These are phyloP conservation scores for Jackrogersella multiformis DNA, from an alignment of 495 filamentous ascomycete species.

Conservation along the genomic window DNA sequence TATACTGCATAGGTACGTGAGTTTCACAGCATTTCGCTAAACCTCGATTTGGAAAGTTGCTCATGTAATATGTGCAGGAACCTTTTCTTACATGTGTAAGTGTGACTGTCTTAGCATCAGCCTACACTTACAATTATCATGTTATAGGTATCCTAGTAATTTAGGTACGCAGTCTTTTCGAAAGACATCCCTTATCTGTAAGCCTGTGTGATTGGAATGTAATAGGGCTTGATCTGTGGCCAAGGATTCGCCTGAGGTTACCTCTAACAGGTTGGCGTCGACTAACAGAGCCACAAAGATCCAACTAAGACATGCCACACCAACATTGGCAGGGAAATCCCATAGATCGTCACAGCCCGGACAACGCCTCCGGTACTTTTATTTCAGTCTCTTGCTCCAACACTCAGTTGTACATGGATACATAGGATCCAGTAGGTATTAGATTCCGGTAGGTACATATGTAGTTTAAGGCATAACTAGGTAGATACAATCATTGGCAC, in stretches of 20 bases:
- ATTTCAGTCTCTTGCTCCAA: not conserved
- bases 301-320: not conserved
- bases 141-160: not conserved
- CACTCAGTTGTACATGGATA: not conserved
- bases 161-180: not conserved
- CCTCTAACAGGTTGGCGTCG: not conserved
- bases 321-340: not conserved
- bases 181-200: not conserved
- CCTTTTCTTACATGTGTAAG: not conserved
- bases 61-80: not conserved
- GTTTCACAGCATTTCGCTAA: slow-evolving; percentile 1
- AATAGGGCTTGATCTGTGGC: not conserved
- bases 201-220: not conserved
- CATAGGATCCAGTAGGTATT: not conserved
- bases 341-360: not conserved
- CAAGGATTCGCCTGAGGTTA: not conserved
- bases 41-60: not conserved
- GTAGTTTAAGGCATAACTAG: no score
- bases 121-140: slow-evolving; percentile 4
- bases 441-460: not conserved
- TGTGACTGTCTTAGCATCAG: slow-evolving; percentile 8
- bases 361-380: slow-evolving; percentile 1
- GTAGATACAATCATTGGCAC: not conserved
- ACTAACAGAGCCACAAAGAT: slow-evolving; percentile 4
- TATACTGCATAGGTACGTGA: not conserved